These are phyloP conservation scores for Oryza australiensis DNA, from an alignment of 176 grass and related monocot species.

Conservation along the genomic window DNA sequence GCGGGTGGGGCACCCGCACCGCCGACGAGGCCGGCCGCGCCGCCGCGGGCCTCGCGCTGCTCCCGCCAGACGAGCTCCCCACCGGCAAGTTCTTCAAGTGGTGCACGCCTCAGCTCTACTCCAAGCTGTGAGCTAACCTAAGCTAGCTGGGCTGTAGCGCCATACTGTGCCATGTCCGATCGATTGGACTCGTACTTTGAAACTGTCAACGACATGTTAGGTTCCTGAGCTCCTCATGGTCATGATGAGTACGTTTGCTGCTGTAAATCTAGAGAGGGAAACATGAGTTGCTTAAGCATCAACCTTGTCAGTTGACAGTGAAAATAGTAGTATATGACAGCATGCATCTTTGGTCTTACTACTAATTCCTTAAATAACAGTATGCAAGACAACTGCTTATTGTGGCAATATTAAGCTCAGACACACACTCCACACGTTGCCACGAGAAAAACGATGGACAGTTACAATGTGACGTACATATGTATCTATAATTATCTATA, in stretches of 20 bases:
- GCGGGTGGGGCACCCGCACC: slow-evolving; percentile 49
- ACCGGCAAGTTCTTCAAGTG: slow-evolving; percentile 73
- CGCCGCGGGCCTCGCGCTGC: slow-evolving; percentile 42
- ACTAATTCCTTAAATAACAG: neutral
- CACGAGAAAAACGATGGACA: too few species aligned
- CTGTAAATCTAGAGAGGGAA: neutral
- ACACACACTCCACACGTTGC: neutral
- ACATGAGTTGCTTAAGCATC: neutral
- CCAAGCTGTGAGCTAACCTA: slow-evolving; percentile 41
- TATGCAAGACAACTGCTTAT: too few species aligned
- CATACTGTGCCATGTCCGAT: neutral
- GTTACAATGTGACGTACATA: too few species aligned
- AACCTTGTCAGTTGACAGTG: neutral
- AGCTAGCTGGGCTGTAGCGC: neutral
- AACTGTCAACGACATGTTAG: neutral
- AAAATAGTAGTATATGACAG: neutral
- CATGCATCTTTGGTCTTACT: neutral
- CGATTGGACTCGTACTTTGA: neutral
- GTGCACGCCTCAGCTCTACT: slow-evolving; percentile 53
- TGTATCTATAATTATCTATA: too few species aligned
- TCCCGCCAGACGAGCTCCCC: slow-evolving; percentile 41
- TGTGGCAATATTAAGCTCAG: neutral
- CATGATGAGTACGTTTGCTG: neutral
- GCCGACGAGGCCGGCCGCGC: slow-evolving; percentile 63
- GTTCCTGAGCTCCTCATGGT: neutral